Evolutionary conservation across 2,329 filamentous ascomycete genomes (phyloP), one percentile per base, ranked within the genome.

Genomic region (Mycosphaerella sp.): DNA sequence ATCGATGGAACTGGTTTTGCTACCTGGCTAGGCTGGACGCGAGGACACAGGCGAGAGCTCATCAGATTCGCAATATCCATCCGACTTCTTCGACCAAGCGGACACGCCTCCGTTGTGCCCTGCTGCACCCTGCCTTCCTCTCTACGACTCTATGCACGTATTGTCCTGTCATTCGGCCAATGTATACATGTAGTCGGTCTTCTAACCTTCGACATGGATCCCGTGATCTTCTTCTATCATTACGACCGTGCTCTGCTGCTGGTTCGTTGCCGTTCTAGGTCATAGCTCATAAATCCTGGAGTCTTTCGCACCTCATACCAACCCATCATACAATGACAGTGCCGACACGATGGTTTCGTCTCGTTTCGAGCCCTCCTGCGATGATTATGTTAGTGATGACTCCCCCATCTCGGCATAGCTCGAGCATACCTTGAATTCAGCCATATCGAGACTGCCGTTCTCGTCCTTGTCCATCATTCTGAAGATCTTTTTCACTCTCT

Each of bases 381-480:
- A 21, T 25, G 7, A 25, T 14, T 21, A 4, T 40, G 51, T 63
- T 49, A 63, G 55, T 50, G 25, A 16, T 32, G n/a, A 4, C 21
- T 30, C 6, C 21, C 3, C 9, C 7, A 35, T 17, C 17, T 30
- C 7, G 14, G 12, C 25, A 44, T 8, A 3, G n/a, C 2, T 14
- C 4, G 28, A 17, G 34, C 57, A 36, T 41, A 65, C 64, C 62
- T 97, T 97, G 79, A 98, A 98, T 71, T 98, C 93, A 55, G 90
- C 86, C 80, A 96, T 91, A 70, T 97, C 91, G 64, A 98, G 75
- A 67, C 87, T 94, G 63, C 91, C 93, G 68, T 97, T 97, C 75
- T 97, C 91, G 70, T 98, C 93, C 79, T 98, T 98, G 78, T 98
- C 93, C 93, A 98, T 98, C 93, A 97, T 97, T 66, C 86, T 80